These are phyloP conservation scores for Barbatosphaeria neglecta DNA, from an alignment of 495 filamentous ascomycete genomes.

Conservation along the genomic window DNA sequence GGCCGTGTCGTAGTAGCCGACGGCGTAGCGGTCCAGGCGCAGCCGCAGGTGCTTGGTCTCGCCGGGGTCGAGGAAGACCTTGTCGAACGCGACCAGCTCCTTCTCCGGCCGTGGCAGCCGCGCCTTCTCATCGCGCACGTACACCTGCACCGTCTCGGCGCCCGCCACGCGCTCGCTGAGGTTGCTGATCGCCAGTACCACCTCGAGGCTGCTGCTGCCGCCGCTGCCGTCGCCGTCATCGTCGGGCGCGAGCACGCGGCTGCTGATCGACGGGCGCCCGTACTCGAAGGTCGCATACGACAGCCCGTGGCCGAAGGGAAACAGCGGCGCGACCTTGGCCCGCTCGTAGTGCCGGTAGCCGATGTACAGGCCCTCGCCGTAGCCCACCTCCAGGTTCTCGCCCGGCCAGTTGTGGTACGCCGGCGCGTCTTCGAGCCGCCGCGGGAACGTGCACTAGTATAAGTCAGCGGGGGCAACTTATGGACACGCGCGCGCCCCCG, in stretches of 20 bases:
- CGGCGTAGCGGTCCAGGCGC: slow-evolving; percentile 57
- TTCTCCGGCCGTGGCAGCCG: slow-evolving; percentile 57
- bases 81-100: slow-evolving; percentile 70
- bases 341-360: slow-evolving; percentile 79
- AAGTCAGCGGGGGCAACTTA: too few species aligned
- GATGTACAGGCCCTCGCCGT: slow-evolving; percentile 77
- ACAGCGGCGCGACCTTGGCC: slow-evolving; percentile 49
- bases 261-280: slow-evolving; percentile 43
- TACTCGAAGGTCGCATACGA: slow-evolving; percentile 72
- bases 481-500: too few species aligned
- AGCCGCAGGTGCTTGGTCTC: slow-evolving; percentile 60
- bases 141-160: slow-evolving; percentile 71
- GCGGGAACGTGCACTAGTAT: slow-evolving; percentile 55
- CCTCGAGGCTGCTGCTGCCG: slow-evolving; percentile 40
- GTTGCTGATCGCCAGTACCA: slow-evolving; percentile 57
- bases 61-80: slow-evolving; percentile 56
- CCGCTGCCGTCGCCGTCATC: slow-evolving; percentile 31
- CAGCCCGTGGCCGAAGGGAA: slow-evolving; percentile 75
- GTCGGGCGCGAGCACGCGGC: slow-evolving; percentile 34
- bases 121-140: slow-evolving; percentile 46
- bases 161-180: slow-evolving; percentile 51
- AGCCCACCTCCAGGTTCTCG: slow-evolving; percentile 64
- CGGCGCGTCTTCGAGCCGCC: slow-evolving; percentile 63
- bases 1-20: slow-evolving; percentile 71
- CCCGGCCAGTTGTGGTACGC: slow-evolving; percentile 78